Percentiles rank a stretch among this genome's conserved stretches.
These are phyloP conservation scores for Ceratobasidium theobromae DNA, from an alignment of 1,284 basidiomycete species.

Conservation along the genomic window DNA sequence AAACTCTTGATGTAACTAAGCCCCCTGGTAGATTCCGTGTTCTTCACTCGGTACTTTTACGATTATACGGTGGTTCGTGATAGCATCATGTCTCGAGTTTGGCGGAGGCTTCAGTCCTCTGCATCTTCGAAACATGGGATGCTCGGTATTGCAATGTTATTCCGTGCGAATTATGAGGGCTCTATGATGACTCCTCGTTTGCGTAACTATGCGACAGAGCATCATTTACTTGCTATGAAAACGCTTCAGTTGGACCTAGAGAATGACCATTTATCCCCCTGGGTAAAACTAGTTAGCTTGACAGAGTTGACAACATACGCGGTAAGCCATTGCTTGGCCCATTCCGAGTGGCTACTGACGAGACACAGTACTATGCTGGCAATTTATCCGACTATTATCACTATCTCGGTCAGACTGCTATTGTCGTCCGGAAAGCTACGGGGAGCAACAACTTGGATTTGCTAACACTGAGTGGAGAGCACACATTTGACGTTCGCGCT, in stretches of 20 bases:
- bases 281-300: background rate
- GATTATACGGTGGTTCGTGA: background rate
- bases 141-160: background rate
- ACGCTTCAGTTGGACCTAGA: background rate
- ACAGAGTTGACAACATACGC: background rate
- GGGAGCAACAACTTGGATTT: background rate
- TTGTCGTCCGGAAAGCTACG: background rate
- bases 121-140: background rate
- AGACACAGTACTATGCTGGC: background rate
- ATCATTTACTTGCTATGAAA: background rate
- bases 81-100: background rate
- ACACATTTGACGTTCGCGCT: background rate
- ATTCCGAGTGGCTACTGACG: background rate
- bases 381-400: background rate
- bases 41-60: background rate
- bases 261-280: background rate
- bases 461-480: conserved; percentile 2
- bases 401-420: background rate
- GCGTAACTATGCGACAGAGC: background rate
- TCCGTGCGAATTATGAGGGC: background rate
- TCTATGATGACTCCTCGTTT: background rate
- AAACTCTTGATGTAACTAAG: background rate
- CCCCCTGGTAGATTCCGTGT: background rate
- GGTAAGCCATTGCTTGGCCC: background rate
- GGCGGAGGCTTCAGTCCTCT: background rate